A percentile compares a stretch with the other conserved stretches of the same genome.
Conservation (phyloP, 768 basidiomycete species). For the Rhodotorula paludigena region DNA sequence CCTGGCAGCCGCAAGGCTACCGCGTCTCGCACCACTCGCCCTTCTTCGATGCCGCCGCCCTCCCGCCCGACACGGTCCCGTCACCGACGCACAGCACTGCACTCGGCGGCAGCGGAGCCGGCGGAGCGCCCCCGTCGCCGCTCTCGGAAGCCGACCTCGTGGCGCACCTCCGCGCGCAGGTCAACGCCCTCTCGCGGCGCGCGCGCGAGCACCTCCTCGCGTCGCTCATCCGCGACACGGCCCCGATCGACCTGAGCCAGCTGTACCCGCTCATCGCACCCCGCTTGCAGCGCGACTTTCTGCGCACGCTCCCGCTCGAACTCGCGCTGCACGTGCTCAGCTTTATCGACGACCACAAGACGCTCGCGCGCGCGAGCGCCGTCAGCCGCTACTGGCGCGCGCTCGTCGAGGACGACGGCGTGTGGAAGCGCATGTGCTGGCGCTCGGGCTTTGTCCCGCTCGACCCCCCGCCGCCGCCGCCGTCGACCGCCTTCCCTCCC, state of each 20-base stretch:
- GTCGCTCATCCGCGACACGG: conserved; percentile 26
- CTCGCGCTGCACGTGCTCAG: conserved; percentile 67
- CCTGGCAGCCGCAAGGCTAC: neutral
- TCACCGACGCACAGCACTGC: no score
- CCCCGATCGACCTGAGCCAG: conserved; percentile 26
- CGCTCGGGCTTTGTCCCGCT: conserved; percentile 52
- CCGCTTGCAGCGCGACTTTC: conserved; percentile 46
- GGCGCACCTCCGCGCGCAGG: conserved; percentile 6
- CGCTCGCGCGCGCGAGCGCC: conserved; percentile 62
- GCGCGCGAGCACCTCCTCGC: conserved; percentile 14
- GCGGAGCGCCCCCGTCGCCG: neutral
- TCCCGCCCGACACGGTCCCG: neutral
- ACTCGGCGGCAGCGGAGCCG: neutral
- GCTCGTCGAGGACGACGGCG: conserved; percentile 66
- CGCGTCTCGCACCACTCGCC: neutral
- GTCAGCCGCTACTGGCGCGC: conserved; percentile 69
- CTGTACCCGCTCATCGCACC: conserved; percentile 39
- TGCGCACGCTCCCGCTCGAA: conserved; percentile 61
- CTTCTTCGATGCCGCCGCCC: conserved; percentile 5
- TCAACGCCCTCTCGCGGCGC: conserved; percentile 5
- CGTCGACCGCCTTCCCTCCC: neutral
- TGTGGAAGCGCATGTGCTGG: conserved; percentile 74
- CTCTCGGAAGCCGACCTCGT: conserved; percentile 9
- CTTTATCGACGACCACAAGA: conserved; percentile 69
- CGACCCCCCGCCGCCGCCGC: neutral